These are phyloP conservation scores for Zostera marina DNA, from an alignment of 116 monocot species.

Conservation along the genomic window DNA sequence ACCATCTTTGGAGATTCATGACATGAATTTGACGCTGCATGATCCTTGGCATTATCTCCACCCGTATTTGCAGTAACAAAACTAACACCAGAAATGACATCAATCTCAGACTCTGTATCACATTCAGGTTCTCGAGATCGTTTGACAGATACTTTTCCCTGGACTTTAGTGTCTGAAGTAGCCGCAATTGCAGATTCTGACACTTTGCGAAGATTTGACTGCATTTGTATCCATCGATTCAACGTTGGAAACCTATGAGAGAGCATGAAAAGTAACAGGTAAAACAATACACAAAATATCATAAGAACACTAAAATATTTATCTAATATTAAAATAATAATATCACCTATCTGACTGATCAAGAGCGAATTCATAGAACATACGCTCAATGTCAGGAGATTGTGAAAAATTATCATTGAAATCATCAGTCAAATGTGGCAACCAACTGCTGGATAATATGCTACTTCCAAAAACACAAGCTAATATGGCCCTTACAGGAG, in stretches of 20 bases:
- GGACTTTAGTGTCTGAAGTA: constrained; percentile 23
- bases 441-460: constrained; percentile 41
- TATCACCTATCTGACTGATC: constrained; percentile 86
- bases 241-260: constrained; percentile 70
- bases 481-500: constrained; percentile 89
- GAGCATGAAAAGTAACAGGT: constrained; percentile 1
- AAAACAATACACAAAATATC: background rate
- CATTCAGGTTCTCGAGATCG: constrained; percentile 61
- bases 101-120: constrained; percentile 71
- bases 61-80: constrained; percentile 15
- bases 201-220: constrained; percentile 84
- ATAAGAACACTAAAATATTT: background rate
- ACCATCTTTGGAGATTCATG: constrained; percentile 22
- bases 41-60: constrained; percentile 13
- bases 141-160: constrained; percentile 39
- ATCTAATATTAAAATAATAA: background rate
- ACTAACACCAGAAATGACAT: constrained; percentile 27
- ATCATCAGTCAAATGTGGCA: constrained; percentile 8
- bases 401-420: constrained; percentile 23
- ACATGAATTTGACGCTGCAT: constrained; percentile 15
- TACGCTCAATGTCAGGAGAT: constrained; percentile 53
- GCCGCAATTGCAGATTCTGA: constrained; percentile 52
- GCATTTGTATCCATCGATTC: constrained; percentile 99
- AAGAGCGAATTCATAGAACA: constrained; percentile 87
- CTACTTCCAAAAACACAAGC: constrained; percentile 90